phyloP scores from a whole-genome alignment of 345 rosid genomes.

The Brassica nigra region DNA sequence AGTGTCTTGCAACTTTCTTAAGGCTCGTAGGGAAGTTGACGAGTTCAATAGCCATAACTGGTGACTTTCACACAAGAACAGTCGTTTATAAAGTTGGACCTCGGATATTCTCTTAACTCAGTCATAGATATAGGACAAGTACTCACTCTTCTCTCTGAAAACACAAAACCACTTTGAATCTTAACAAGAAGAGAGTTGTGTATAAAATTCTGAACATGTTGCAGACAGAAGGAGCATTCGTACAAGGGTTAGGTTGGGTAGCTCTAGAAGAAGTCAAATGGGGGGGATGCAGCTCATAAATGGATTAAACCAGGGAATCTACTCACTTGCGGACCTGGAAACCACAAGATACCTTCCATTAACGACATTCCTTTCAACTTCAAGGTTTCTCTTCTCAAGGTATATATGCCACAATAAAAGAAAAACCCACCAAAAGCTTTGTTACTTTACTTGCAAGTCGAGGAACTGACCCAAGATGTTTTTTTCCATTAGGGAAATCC shows the following conservation, averaged over 20 bases:
- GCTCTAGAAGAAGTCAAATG: conserved; percentile 9
- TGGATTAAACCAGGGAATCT: background rate
- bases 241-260: background rate
- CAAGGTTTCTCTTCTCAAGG: conserved; percentile 6
- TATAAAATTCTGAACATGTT: background rate
- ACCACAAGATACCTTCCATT: conserved; percentile 1
- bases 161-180: background rate
- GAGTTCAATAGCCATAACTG: conserved; percentile 75
- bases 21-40: conserved; percentile 61
- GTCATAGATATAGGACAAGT: conserved; percentile 58
- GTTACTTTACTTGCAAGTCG: background rate
- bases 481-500: background rate
- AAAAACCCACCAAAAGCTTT: background rate
- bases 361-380: conserved; percentile 3
- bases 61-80: conserved; percentile 83
- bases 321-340: conserved; percentile 8
- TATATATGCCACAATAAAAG: background rate
- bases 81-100: conserved; percentile 73
- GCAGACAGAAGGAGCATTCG: conserved; percentile 6
- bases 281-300: conserved; percentile 4
- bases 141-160: background rate
- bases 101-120: conserved; percentile 90
- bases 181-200: background rate
- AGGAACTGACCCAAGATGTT: background rate
- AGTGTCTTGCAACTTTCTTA: conserved; percentile 57